Conservation (phyloP, 2,329 filamentous ascomycete species). For the Nigrospora sphaerica region DNA sequence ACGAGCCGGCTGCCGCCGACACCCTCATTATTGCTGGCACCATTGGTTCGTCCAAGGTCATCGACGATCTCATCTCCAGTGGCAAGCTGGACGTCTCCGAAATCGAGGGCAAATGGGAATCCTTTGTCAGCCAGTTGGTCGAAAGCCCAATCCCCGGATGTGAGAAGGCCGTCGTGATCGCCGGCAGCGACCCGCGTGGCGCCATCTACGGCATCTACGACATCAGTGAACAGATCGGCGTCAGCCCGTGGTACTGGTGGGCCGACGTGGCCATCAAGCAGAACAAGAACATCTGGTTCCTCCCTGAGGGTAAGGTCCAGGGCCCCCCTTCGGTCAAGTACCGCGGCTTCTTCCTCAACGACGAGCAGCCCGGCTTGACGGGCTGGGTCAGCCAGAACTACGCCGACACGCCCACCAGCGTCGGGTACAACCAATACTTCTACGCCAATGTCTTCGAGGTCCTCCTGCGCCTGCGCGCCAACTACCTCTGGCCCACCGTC, state of each 20-base stretch:
- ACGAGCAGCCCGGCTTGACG: constrained; percentile 61
- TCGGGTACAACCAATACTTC: constrained; percentile 52
- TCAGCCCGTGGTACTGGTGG: constrained; percentile 65
- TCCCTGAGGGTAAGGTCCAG: constrained; percentile 47
- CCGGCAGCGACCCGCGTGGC: constrained; percentile 49
- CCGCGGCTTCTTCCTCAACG: constrained; percentile 64
- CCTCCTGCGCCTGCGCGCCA: constrained; percentile 60
- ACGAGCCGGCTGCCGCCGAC: constrained; percentile 31
- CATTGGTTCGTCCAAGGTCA: constrained; percentile 54
- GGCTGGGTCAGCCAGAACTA: constrained; percentile 50
- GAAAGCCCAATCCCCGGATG: constrained; percentile 49
- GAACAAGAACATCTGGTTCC: constrained; percentile 46
- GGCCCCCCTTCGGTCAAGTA: constrained; percentile 58
- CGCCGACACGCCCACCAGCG: constrained; percentile 34
- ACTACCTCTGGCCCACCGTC: constrained; percentile 68
- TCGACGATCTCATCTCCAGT: constrained; percentile 48
- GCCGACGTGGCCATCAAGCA: constrained; percentile 51
- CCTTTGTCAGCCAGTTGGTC: constrained; percentile 55
- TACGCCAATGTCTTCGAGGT: constrained; percentile 66
- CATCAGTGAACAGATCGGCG: constrained; percentile 65
- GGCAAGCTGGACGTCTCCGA: constrained; percentile 50
- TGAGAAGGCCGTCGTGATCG: constrained; percentile 56
- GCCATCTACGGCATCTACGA: constrained; percentile 67
- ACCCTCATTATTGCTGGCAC: constrained; percentile 63
- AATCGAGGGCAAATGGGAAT: constrained; percentile 61